Evolutionary conservation across 75 land plant genomes (phyloP).

Genomic region (Pinus albicaulis): DNA sequence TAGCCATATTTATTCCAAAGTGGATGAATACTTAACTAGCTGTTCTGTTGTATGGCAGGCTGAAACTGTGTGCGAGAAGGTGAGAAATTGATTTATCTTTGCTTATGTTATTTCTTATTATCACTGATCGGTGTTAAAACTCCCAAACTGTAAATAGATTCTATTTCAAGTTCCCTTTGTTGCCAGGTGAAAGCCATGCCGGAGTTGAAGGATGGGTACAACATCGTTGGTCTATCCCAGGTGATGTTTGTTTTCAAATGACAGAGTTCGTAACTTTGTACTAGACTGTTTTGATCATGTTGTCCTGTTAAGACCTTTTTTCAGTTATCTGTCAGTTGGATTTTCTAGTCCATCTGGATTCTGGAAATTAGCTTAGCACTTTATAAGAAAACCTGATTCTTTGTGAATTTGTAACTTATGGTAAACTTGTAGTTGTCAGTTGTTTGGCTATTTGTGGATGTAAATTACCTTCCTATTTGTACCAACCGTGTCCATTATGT

Average conservation of each 20-base stretch:
- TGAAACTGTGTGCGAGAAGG: conserved; percentile 55
- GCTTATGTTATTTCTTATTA: neutral
- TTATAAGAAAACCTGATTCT: no score
- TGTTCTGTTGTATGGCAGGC: conserved; percentile 35
- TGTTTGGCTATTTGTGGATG: no score
- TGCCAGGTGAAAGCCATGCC: conserved; percentile 78
- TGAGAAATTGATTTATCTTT: conserved; percentile 13
- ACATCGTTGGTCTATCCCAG: conserved; percentile 96
- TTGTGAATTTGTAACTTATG: no score
- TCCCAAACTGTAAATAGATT: neutral
- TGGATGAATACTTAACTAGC: neutral
- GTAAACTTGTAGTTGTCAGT: no score
- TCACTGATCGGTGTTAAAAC: neutral
- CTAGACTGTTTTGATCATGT: neutral
- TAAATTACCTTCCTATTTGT: no score
- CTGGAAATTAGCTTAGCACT: no score
- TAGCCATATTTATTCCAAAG: neutral
- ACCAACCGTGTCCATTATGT: no score
- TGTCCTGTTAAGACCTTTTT: neutral
- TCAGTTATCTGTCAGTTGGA: no score
- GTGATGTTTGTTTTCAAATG: conserved; percentile 25
- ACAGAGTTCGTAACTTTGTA: neutral
- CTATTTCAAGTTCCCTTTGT: neutral
- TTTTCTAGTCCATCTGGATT: no score
- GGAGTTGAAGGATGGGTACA: conserved; percentile 74